A percentile compares a stretch with the other conserved stretches of the same genome.
phyloP scores from a whole-genome alignment of 2,329 filamentous ascomycete genomes.

The Diaporthe destruens region DNA sequence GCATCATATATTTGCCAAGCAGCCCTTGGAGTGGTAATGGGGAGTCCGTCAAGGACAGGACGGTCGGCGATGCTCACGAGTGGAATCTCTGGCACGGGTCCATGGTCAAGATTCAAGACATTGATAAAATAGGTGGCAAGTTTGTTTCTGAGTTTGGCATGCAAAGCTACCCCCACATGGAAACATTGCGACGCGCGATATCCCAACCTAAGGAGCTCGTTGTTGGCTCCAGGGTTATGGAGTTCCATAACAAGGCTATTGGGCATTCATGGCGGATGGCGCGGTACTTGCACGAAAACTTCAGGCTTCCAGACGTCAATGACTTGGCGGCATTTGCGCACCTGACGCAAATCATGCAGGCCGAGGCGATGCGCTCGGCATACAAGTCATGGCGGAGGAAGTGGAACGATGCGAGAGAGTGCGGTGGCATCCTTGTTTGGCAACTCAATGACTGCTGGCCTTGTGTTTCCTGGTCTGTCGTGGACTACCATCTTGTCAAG shows the following conservation, averaged over 20 bases:
- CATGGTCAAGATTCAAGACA: constrained; percentile 92
- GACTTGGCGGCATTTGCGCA: constrained; percentile 77
- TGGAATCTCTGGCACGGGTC: constrained; percentile 99
- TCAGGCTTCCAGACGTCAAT: constrained; percentile 73
- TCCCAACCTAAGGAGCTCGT: constrained; percentile 75
- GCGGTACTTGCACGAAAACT: constrained; percentile 90
- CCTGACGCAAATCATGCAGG: constrained; percentile 76
- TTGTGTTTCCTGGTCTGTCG: constrained; percentile 82
- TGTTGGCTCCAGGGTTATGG: constrained; percentile 85
- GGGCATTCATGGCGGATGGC: constrained; percentile 90
- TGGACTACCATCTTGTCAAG: constrained; percentile 82
- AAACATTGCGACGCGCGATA: constrained; percentile 85
- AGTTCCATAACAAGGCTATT: constrained; percentile 96
- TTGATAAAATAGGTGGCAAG: constrained; percentile 85
- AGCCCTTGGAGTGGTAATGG: constrained; percentile 83
- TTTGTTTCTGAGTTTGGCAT: constrained; percentile 98
- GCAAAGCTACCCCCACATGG: constrained; percentile 88
- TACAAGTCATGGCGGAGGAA: constrained; percentile 80
- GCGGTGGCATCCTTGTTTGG: constrained; percentile 84
- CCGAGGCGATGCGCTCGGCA: constrained; percentile 73
- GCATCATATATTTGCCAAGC: constrained; percentile 83
- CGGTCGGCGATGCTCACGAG: constrained; percentile 90
- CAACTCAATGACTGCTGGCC: constrained; percentile 92
- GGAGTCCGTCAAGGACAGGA: constrained; percentile 79
- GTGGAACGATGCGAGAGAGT: constrained; percentile 81